phyloP scores from a whole-genome alignment of 805 yeast species.

The Lachancea nothofagi region DNA sequence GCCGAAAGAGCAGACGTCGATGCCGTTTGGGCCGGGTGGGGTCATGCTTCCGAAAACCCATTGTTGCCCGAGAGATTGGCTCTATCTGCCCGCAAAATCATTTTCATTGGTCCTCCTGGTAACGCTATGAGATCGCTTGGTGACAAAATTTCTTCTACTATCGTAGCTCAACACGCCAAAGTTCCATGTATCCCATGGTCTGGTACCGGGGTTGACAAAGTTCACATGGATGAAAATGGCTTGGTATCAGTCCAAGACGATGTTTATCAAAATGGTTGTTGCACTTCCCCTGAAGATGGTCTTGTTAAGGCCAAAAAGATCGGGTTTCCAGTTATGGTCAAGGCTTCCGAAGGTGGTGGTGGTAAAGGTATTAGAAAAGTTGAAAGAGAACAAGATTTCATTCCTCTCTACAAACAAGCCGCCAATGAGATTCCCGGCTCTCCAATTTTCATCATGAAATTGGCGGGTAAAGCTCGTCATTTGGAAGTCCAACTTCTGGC shows the following conservation, averaged over 20 bases:
- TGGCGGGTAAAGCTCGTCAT: conserved; percentile 97
- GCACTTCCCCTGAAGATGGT: conserved; percentile 82
- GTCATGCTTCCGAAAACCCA: conserved; percentile 99
- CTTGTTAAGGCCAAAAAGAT: conserved; percentile 74
- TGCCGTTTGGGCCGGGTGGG: conserved; percentile 99
- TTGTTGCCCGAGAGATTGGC: conserved; percentile 88
- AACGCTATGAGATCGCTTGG: conserved; percentile 99
- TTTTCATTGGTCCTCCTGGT: conserved; percentile 98
- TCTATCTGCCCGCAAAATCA: conserved; percentile 80
- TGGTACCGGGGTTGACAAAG: conserved; percentile 93
- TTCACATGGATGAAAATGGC: conserved; percentile 63
- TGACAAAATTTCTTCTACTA: conserved; percentile 95
- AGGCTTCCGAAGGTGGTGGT: conserved; percentile 99
- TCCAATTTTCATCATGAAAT: conserved; percentile 94
- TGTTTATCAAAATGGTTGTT: conserved; percentile 84
- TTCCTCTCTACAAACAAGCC: conserved; percentile 80
- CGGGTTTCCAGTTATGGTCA: conserved; percentile 98
- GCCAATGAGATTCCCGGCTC: conserved; percentile 98
- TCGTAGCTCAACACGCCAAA: conserved; percentile 97
- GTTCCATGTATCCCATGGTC: conserved; percentile 99
- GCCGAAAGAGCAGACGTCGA: conserved; percentile 96
- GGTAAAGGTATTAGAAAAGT: conserved; percentile 99
- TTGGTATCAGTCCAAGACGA: conserved; percentile 86
- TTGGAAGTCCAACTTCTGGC: conserved; percentile 96
- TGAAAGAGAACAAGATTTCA: conserved; percentile 73